Evolutionary conservation across 2,329 filamentous ascomycete genomes (phyloP).

Genomic region (Sclerotinia subarctica): DNA sequence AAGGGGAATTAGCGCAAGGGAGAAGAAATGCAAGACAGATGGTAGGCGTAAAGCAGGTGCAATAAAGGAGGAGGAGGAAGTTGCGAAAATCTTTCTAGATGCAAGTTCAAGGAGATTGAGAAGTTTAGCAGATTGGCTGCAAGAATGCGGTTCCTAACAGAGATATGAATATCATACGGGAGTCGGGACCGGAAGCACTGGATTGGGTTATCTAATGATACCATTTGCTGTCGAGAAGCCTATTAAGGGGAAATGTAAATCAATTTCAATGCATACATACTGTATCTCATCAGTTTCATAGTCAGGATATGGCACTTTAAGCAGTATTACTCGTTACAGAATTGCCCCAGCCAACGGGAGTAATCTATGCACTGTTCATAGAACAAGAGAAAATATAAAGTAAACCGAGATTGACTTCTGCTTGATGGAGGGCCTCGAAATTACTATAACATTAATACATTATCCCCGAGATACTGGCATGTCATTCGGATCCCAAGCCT

Average conservation of each 20-base stretch:
- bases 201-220: conserved; percentile 12
- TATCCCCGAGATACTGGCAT: conserved; percentile 7
- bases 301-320: background rate
- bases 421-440: background rate
- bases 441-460: background rate
- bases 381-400: background rate
- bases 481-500: conserved; percentile 39
- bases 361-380: background rate
- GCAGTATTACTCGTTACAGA: background rate
- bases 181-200: background rate
- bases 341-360: background rate
- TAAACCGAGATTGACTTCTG: background rate
- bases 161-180: background rate
- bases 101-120: conserved; percentile 39
- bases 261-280: background rate
- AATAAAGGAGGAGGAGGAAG: conserved; percentile 34
- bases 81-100: conserved; percentile 30
- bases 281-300: background rate
- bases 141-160: conserved; percentile 13
- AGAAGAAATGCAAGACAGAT: conserved; percentile 42
- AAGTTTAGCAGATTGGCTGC: conserved; percentile 28
- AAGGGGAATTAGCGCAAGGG: conserved; percentile 51
- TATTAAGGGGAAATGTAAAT: background rate
- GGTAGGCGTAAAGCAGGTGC: conserved; percentile 44
- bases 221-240: background rate